A percentile compares a stretch with the other conserved stretches of the same genome.
Conservation (phyloP, 768 basidiomycete species). For the Cystobasidium ongulense region DNA sequence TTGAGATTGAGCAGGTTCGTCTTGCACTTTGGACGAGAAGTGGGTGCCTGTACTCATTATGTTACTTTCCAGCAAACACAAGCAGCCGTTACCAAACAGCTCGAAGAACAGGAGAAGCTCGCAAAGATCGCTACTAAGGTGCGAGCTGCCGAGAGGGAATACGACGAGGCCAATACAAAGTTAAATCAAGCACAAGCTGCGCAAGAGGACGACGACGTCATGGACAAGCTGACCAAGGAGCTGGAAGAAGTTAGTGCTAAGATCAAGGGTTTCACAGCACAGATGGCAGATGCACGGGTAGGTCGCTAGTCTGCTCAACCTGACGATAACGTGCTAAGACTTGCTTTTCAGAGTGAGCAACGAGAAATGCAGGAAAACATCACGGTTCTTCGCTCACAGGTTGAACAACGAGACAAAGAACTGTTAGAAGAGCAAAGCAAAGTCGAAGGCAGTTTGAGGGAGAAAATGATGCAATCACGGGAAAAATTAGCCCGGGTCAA, state of each 20-base stretch:
- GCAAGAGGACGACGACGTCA: constrained; percentile 11
- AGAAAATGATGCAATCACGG: constrained; percentile 36
- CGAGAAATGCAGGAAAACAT: background rate
- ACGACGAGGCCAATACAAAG: constrained; percentile 19
- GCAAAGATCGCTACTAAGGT: constrained; percentile 41
- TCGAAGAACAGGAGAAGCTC: constrained; percentile 50
- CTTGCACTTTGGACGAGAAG: background rate
- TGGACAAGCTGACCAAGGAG: background rate
- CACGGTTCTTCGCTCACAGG: background rate
- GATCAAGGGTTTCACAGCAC: background rate
- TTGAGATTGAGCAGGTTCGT: constrained; percentile 48
- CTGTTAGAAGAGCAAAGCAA: background rate
- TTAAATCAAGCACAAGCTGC: constrained; percentile 24
- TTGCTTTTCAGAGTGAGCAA: background rate
- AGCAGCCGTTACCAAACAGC: constrained; percentile 45
- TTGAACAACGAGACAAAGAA: background rate
- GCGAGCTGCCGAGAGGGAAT: constrained; percentile 47
- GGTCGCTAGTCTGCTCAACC: background rate
- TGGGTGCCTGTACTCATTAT: background rate
- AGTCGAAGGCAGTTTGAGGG: background rate
- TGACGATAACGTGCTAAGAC: background rate
- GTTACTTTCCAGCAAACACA: background rate
- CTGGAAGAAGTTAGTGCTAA: background rate
- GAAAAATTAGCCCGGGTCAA: constrained; percentile 47
- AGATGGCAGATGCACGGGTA: background rate